Evolutionary conservation across 176 grass and related monocot species (phyloP), one percentile per base, ranked within the genome.

Genomic region (Hyparrhenia diplandra): DNA sequence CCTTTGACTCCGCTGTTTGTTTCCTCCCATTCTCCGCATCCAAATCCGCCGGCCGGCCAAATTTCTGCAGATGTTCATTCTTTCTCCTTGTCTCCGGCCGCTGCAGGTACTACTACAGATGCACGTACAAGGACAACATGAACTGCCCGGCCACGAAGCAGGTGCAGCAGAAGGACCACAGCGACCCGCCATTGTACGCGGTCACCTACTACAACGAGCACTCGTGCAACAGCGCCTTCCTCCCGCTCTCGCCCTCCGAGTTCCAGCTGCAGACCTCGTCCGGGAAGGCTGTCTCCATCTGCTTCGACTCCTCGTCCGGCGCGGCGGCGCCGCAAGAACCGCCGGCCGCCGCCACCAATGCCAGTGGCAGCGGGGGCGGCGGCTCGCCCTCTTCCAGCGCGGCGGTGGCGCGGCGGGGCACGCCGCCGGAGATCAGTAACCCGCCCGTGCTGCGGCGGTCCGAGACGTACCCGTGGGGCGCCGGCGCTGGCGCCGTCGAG

Each of bases 161-260:
- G 81, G 79, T 91, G 68, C 89, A 91, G 81, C 89, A 91, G 85
- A 87, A 91, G 54, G 85, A 91, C 72, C 66, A 84, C 71, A 87
- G 85, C 34, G 89, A 91, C 42, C 89, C 89, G 64, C 89, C 89
- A 76, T 87, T 91, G 81, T 91, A 87, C 64, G 73, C 82, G 24
- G 89, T 91, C 64, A 91, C 89, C 76, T 91, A 91, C 89, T 87
- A 87, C 80, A 91, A 81, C 18, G 85, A 91, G 45, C 89, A 91
- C 73, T 65, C 89, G 43, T 91, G 89, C 71, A 91, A 91, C 81
- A 84, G 81, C 74, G 85, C 88, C 13, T 86, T 83, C 79, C 79
- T 85, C 30, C 83, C 88, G 49, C 79, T 90, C 43, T 78, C 74
- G 60, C 83, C 88, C 10, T 78, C 88, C 7, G 84, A 90, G 74